Percentiles rank a stretch among this genome's conserved stretches.
Evolutionary conservation across 371 early-diverging fungal species (phyloP).

Genomic region (Syncephalastrum monosporum): DNA sequence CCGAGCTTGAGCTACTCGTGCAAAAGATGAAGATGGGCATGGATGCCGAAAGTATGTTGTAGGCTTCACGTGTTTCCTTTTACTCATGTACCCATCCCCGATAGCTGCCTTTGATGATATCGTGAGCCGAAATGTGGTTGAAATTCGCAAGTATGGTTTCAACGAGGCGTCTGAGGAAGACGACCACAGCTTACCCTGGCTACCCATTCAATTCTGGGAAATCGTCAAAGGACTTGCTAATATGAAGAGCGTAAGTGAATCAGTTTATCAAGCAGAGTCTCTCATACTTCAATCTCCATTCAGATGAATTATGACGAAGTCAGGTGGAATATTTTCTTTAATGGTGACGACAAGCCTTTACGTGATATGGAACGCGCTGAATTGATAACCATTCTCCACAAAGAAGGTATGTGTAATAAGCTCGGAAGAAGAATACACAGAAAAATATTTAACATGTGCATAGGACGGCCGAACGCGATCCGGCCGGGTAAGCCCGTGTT

Average conservation of each 20-base stretch:
- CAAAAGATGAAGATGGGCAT: constrained; percentile 82
- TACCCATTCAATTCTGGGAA: constrained; percentile 76
- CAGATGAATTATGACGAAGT: constrained; percentile 77
- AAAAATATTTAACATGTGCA: background rate
- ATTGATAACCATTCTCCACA: constrained; percentile 70
- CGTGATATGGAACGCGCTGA: constrained; percentile 87
- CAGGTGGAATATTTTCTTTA: constrained; percentile 75
- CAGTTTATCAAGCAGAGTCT: background rate
- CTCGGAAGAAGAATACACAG: background rate
- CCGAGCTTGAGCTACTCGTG: constrained; percentile 83
- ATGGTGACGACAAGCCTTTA: constrained; percentile 73
- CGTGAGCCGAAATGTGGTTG: constrained; percentile 71
- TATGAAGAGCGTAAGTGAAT: constrained; percentile 50
- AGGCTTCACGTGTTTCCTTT: background rate
- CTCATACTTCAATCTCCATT: constrained; percentile 1
- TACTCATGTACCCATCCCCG: background rate
- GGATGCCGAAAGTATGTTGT: constrained; percentile 50
- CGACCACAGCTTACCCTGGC: constrained; percentile 58
- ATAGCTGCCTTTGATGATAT: constrained; percentile 82
- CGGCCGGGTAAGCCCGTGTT: constrained; percentile 84
- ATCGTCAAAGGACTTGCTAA: constrained; percentile 61
- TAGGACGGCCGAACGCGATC: constrained; percentile 76
- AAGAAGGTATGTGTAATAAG: constrained; percentile 57
- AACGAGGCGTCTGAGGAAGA: constrained; percentile 61
- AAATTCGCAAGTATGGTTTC: constrained; percentile 84